A percentile compares a stretch with the other conserved stretches of the same genome.
Evolutionary conservation across 2,329 filamentous ascomycete genomes (phyloP).

Genomic region (Colletotrichum phormii): DNA sequence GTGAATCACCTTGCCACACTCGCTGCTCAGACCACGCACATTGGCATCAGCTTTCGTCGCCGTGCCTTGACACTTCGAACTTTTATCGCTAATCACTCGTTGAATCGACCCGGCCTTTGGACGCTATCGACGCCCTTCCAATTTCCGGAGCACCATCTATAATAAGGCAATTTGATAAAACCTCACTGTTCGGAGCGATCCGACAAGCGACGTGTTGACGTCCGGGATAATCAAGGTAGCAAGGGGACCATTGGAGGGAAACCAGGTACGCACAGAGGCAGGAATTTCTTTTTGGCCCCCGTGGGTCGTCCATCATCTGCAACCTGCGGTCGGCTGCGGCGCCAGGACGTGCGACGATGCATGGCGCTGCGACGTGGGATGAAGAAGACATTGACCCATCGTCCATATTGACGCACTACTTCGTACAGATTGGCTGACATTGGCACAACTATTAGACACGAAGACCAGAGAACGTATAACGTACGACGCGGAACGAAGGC

Average conservation of each 20-base stretch:
- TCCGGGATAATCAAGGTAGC: slow-evolving; percentile 11
- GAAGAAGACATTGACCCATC: slow-evolving; percentile 21
- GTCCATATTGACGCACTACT: background rate
- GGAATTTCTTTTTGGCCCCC: slow-evolving; percentile 9
- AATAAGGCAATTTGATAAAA: slow-evolving; percentile 7
- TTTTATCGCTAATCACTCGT: background rate
- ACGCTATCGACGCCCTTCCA: slow-evolving; percentile 30
- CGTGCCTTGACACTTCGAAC: background rate
- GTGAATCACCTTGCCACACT: background rate
- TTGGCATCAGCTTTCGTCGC: background rate
- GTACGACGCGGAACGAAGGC: background rate
- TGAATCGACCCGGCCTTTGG: background rate
- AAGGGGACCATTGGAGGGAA: slow-evolving; percentile 12
- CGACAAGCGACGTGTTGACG: slow-evolving; percentile 3
- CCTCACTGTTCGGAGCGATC: background rate
- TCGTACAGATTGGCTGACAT: slow-evolving; percentile 13
- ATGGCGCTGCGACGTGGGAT: slow-evolving; percentile 20
- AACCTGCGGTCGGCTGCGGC: slow-evolving; percentile 14
- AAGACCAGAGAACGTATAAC: background rate
- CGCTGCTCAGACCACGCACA: background rate
- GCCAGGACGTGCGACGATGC: slow-evolving; percentile 25
- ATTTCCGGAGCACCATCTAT: slow-evolving; percentile 2
- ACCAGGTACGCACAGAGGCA: slow-evolving; percentile 21
- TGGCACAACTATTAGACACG: background rate
- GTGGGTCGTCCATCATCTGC: slow-evolving; percentile 4